Base-by-base conservation (phyloP, 768 basidiomycete species). In the Cyclocybe cylindracea region DNA sequence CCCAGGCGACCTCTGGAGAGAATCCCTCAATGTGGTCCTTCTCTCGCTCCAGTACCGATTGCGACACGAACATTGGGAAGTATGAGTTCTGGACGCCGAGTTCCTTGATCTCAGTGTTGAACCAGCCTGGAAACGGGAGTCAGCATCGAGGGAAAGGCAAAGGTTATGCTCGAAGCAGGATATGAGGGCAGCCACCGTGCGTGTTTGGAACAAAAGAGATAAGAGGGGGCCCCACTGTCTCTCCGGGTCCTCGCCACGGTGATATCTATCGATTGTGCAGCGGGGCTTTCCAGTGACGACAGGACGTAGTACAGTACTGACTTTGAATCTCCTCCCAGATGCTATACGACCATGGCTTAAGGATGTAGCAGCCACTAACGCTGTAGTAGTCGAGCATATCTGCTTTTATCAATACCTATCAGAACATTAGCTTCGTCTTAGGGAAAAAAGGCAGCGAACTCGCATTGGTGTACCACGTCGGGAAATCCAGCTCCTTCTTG, bases 1-100 rank as follows among this genome's bases (percentile, higher is more conserved):
- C 97, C 97, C 97, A 99, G n/a, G 97, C 97, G 33, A 99, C 97
- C 71, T 99, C 97, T 3, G 97, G 95, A 51, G 96, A 96, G 75
- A 99, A 99, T 2, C 97, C 97, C 69, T 98, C 97, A 53, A 99
- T 93, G 68, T 99, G 97, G 62, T 98, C 86, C 75, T 98, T 98
- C 71, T 99, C 97, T 47, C 91, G 83, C 70, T 99, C 95, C 50
- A 99, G 82, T 19, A 95, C 91, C 50, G 91, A 93, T 51, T 82
- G 70, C 0, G 94, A 95, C 33, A 99, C 90, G 62, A 98, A 98
- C 93, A 99, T 98, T 3, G 97, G 97, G 82, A 99, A 99, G 66
- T 98, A 99, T 4, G 93, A 87, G 67, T 98, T 98, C 68, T 97
- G 91, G 13, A 98, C 96, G 41, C 88, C 97, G 65, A 98, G 81